A percentile compares a stretch with the other conserved stretches of the same genome.
Conservation (phyloP, 2,329 filamentous ascomycete species). For the Ascochyta lentis region DNA sequence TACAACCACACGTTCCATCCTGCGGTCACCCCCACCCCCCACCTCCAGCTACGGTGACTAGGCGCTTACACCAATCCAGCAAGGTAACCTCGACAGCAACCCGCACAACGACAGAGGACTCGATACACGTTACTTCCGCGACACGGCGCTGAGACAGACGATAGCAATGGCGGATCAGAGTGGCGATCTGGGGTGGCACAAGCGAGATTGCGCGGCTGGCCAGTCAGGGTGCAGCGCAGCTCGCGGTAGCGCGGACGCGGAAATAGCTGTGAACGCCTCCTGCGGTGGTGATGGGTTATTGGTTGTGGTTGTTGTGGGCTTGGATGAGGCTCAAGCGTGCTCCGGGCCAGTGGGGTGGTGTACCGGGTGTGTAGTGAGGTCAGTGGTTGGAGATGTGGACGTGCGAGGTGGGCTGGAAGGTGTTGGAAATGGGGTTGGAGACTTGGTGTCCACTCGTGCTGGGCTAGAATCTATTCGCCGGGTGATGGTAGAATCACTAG, state of each 20-base stretch:
- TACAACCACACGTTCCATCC: too few species aligned
- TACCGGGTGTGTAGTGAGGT: not conserved
- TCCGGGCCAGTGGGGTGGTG: constrained; percentile 8
- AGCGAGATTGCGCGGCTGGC: constrained; percentile 11
- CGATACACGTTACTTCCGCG: constrained; percentile 5
- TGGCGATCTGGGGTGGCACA: constrained; percentile 7
- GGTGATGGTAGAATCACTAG: too few species aligned
- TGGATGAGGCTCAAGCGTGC: constrained; percentile 9
- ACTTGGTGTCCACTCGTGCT: not conserved
- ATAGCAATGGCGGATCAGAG: constrained; percentile 1
- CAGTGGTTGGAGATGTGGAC: constrained; percentile 1
- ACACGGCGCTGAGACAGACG: constrained; percentile 8
- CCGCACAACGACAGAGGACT: not conserved
- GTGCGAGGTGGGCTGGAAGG: constrained; percentile 1
- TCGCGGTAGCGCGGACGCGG: not conserved
- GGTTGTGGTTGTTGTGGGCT: not conserved
- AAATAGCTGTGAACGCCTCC: constrained; percentile 5
- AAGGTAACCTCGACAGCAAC: not conserved
- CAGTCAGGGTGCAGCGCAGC: not conserved
- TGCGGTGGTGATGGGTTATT: constrained; percentile 7
- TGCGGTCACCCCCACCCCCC: too few species aligned
- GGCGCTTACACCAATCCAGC: too few species aligned
- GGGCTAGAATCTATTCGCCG: not conserved
- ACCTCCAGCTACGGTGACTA: too few species aligned
- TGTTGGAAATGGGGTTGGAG: not conserved